Conservation (phyloP, 257 asterid genomes). For the Verbena officinalis region DNA sequence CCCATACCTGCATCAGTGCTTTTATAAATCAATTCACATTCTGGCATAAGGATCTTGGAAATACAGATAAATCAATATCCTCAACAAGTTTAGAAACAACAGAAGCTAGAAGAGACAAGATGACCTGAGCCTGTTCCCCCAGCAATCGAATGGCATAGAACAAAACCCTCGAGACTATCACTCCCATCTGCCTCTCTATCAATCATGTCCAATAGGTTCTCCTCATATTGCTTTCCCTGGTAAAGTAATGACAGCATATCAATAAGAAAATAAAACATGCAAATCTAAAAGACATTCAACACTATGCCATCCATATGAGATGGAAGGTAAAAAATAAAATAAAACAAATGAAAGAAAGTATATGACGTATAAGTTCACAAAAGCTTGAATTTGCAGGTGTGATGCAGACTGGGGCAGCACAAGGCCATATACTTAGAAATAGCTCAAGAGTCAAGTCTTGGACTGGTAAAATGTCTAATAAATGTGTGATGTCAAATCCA, state of each 20-base stretch:
- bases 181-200: slow-evolving; percentile 99
- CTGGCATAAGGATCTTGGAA: slow-evolving; percentile 3
- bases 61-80: slow-evolving; percentile 5
- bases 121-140: slow-evolving; percentile 99
- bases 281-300: slow-evolving; percentile 16
- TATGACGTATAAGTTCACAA: not conserved
- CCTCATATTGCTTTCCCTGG: slow-evolving; percentile 96
- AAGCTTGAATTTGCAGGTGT: no score
- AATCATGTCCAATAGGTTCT: slow-evolving; percentile 98
- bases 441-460: not conserved
- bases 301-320: not conserved
- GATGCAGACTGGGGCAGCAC: not conserved
- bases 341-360: not conserved
- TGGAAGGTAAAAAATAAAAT: not conserved
- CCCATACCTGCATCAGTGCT: slow-evolving; percentile 82
- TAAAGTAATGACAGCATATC: slow-evolving; percentile 16
- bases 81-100: slow-evolving; percentile 11
- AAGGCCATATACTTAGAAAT: not conserved
- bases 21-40: not conserved
- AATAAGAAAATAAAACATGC: not conserved
- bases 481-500: not conserved
- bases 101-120: slow-evolving; percentile 18
- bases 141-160: slow-evolving; percentile 97
- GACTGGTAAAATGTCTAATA: not conserved
- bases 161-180: slow-evolving; percentile 99